Percentiles rank a stretch among this genome's conserved stretches.
These are phyloP conservation scores for Entonaema liquescens DNA, from an alignment of 495 filamentous ascomycete genomes.

Conservation along the genomic window DNA sequence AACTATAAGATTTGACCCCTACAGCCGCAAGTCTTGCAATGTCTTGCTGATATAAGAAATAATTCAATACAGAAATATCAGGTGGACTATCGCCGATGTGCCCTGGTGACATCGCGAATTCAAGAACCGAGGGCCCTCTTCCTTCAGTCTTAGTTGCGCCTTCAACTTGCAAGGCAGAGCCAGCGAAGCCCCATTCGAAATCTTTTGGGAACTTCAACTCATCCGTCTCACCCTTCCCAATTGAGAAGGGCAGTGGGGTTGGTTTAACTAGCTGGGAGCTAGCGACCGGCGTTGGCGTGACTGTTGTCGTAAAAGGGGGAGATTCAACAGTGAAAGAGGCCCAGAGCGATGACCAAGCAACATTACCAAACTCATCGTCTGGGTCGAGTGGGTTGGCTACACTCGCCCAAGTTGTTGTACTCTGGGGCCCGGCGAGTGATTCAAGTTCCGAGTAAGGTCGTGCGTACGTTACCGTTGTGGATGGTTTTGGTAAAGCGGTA, in stretches of 20 bases:
- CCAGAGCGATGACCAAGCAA: neutral
- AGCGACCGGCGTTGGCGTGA: neutral
- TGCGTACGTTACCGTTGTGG: neutral
- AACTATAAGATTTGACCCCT: neutral
- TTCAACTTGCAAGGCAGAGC: neutral
- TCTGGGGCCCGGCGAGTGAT: constrained; percentile 6
- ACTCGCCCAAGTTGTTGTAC: neutral
- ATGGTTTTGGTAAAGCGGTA: neutral
- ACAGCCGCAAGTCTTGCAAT: neutral
- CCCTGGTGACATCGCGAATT: neutral
- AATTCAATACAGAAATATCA: neutral
- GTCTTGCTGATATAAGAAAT: neutral
- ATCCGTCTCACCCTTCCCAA: neutral
- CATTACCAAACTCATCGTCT: neutral
- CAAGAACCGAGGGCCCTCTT: neutral
- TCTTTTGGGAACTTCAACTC: neutral
- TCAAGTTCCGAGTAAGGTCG: constrained; percentile 1
- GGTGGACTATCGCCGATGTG: neutral
- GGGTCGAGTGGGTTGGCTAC: neutral
- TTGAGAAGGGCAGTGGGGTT: neutral
- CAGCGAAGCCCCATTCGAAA: neutral
- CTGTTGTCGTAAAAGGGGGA: neutral
- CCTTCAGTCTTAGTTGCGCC: neutral
- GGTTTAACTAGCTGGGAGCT: neutral
- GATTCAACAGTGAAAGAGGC: neutral